Conservation (phyloP, 768 basidiomycete species). For the Boletus sensibilis region DNA sequence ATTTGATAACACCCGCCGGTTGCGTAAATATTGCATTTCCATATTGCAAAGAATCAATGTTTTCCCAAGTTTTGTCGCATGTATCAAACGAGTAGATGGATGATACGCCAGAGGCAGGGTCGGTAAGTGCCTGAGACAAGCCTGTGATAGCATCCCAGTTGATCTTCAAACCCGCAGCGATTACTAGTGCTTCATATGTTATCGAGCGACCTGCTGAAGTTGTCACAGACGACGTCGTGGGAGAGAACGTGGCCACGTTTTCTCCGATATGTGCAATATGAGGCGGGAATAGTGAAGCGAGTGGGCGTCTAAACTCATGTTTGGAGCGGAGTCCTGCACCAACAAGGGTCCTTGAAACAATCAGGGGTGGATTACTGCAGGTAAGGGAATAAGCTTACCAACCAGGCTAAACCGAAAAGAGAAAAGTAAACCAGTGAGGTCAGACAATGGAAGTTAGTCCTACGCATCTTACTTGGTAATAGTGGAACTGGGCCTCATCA, state of each 20-base stretch:
- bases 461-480: constrained; percentile 68
- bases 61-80: constrained; percentile 85
- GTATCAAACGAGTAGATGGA: constrained; percentile 91
- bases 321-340: constrained; percentile 83
- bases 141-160: constrained; percentile 80
- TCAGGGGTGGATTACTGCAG: neutral
- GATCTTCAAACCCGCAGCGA: constrained; percentile 85
- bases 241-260: constrained; percentile 72
- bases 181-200: constrained; percentile 82
- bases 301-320: constrained; percentile 59
- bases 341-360: constrained; percentile 73
- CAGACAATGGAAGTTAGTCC: neutral
- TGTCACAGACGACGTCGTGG: constrained; percentile 68
- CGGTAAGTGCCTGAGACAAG: constrained; percentile 71
- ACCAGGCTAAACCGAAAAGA: constrained; percentile 61
- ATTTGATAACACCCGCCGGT: constrained; percentile 90
- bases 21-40: constrained; percentile 95
- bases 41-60: constrained; percentile 70
- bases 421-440: neutral
- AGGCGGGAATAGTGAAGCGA: constrained; percentile 69
- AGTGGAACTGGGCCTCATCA: constrained; percentile 78
- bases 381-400: constrained; percentile 54
- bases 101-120: constrained; percentile 78
- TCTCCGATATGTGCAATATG: constrained; percentile 72
- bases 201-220: constrained; percentile 68